phyloP scores from a whole-genome alignment of 2,329 filamentous ascomycete genomes.

The Thielaviopsis euricoi region DNA sequence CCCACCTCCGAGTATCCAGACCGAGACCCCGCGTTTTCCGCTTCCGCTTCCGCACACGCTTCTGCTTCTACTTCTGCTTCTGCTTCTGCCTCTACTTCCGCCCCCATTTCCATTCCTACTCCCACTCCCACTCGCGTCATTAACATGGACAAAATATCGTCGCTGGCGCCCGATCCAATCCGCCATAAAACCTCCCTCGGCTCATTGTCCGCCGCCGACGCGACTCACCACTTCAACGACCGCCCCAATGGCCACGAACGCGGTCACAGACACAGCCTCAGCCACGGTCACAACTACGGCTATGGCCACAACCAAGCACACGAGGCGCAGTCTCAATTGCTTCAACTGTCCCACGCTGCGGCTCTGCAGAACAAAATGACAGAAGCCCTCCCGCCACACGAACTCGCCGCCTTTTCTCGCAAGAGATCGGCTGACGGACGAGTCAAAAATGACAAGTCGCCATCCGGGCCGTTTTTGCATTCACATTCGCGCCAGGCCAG shows the following conservation, averaged over 20 bases:
- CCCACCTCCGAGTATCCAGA: background rate
- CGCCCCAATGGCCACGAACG: background rate
- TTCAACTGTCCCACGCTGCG: conserved; percentile 35
- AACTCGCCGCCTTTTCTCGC: conserved; percentile 19
- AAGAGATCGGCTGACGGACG: conserved; percentile 59
- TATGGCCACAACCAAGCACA: conserved; percentile 12
- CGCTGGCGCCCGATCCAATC: background rate
- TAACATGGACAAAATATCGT: background rate
- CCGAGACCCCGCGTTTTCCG: background rate
- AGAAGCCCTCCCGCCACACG: conserved; percentile 18
- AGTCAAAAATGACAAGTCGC: conserved; percentile 30
- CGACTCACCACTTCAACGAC: background rate
- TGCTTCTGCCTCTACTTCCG: too few species aligned
- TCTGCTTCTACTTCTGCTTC: too few species aligned
- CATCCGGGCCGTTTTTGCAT: conserved; percentile 30
- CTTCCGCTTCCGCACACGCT: too few species aligned
- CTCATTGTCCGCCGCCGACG: background rate
- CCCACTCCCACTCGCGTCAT: background rate
- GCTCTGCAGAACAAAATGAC: conserved; percentile 30
- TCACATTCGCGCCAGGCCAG: conserved; percentile 55
- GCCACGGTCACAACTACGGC: background rate
- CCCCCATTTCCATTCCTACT: too few species aligned
- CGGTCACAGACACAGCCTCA: background rate
- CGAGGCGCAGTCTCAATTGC: conserved; percentile 32
- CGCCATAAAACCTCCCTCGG: background rate